Percentiles rank a stretch among this genome's conserved stretches.
Conservation (phyloP, 495 filamentous ascomycete species). For the Chaetomium tenue region DNA sequence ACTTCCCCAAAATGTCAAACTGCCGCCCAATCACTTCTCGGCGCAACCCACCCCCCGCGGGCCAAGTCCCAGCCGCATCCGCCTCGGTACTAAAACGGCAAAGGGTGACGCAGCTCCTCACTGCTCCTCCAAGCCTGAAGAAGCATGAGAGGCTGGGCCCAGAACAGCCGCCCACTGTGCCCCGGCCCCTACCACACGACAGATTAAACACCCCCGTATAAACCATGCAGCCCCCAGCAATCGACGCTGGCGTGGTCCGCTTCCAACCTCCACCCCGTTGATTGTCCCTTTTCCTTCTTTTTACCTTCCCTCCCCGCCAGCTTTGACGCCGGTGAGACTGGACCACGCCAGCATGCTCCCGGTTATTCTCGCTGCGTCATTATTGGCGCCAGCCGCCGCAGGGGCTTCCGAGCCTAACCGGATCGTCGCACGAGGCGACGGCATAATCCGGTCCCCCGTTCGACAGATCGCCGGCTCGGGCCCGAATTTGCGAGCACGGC, state of each 20-base stretch:
- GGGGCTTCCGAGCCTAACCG: not conserved
- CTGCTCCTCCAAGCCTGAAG: not conserved
- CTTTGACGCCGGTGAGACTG: not conserved
- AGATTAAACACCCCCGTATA: not conserved
- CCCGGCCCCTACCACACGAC: too few species aligned
- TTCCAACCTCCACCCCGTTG: not conserved
- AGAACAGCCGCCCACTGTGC: not conserved
- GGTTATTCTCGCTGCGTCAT: slow-evolving; percentile 14
- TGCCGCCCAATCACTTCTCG: slow-evolving; percentile 16
- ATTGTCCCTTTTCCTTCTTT: not conserved
- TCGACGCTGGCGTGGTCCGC: slow-evolving; percentile 3
- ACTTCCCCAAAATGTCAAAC: not conserved
- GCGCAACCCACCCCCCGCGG: not conserved
- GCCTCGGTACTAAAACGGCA: slow-evolving; percentile 1
- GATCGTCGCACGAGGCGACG: slow-evolving; percentile 17
- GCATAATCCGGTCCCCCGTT: slow-evolving; percentile 26
- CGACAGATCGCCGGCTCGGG: slow-evolving; percentile 1
- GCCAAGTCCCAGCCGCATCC: slow-evolving; percentile 1
- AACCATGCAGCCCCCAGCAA: slow-evolving; percentile 10
- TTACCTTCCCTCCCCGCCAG: not conserved
- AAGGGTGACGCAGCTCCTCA: slow-evolving; percentile 8
- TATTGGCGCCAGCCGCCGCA: slow-evolving; percentile 8
- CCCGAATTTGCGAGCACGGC: slow-evolving; percentile 15
- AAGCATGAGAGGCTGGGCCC: not conserved
- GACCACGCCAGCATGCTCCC: slow-evolving; percentile 17